Percentiles rank a stretch among this genome's conserved stretches.
These are phyloP conservation scores for Akanthomyces dipterigenus DNA, from an alignment of 2,329 filamentous ascomycete genomes.

Conservation along the genomic window DNA sequence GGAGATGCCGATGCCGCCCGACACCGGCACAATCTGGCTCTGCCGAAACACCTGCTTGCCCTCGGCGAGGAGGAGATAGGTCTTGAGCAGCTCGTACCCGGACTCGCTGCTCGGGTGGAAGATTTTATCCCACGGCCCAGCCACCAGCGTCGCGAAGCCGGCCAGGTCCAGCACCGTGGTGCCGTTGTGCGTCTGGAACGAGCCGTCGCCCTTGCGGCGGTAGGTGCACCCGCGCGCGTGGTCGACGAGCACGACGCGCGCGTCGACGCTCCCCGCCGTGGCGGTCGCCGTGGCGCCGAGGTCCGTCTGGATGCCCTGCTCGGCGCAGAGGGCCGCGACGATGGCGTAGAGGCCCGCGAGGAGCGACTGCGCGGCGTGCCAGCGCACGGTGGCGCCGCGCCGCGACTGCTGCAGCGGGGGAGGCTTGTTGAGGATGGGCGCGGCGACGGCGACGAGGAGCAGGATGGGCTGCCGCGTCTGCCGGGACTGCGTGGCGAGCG, in stretches of 20 bases:
- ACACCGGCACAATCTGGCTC: constrained; percentile 44
- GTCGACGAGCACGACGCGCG: constrained; percentile 66
- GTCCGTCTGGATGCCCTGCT: constrained; percentile 53
- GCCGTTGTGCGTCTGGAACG: constrained; percentile 34
- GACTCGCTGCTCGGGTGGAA: constrained; percentile 61
- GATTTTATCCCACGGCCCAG: constrained; percentile 54
- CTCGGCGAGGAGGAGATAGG: constrained; percentile 42
- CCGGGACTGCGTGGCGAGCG: constrained; percentile 33
- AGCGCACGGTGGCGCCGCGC: constrained; percentile 43
- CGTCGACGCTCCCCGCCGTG: constrained; percentile 64
- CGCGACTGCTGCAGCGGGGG: constrained; percentile 25
- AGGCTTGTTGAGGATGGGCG: constrained; percentile 48
- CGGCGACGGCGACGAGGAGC: constrained; percentile 52
- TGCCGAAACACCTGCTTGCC: constrained; percentile 39
- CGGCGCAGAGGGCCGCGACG: constrained; percentile 63
- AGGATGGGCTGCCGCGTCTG: constrained; percentile 27
- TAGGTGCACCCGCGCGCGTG: constrained; percentile 37
- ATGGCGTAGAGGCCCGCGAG: constrained; percentile 74
- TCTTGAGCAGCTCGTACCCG: constrained; percentile 50
- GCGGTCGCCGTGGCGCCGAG: constrained; percentile 27
- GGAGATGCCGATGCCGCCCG: constrained; percentile 43
- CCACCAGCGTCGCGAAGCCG: constrained; percentile 45
- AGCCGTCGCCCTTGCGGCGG: constrained; percentile 25
- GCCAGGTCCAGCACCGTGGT: constrained; percentile 43
- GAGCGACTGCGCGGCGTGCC: constrained; percentile 63